Evolutionary conservation across 148 eudicot genomes (phyloP).

Genomic region (Amaranthus hypochondriacus): DNA sequence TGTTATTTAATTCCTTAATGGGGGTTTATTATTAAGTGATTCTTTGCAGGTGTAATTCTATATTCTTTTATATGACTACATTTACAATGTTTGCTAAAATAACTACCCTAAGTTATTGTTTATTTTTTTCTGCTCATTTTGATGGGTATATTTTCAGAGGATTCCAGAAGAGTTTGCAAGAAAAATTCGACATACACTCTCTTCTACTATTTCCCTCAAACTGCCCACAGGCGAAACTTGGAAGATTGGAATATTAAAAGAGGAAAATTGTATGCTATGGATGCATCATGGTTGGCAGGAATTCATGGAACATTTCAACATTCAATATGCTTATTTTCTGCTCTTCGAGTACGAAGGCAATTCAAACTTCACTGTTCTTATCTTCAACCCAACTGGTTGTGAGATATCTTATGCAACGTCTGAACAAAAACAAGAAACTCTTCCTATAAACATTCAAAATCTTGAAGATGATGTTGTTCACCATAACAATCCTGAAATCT

Average conservation of each 20-base stretch:
- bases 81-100: too few relatives aligned
- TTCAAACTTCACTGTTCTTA: constrained; percentile 33
- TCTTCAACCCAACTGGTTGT: constrained; percentile 31
- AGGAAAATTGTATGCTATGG: constrained; percentile 31
- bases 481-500: neutral
- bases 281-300: constrained; percentile 41
- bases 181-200: constrained; percentile 20
- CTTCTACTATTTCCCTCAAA: constrained; percentile 23
- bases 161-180: constrained; percentile 21
- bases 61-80: too few relatives aligned
- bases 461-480: constrained; percentile 13
- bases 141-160: constrained; percentile 8
- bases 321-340: constrained; percentile 34
- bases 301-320: constrained; percentile 33
- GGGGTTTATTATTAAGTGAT: too few relatives aligned
- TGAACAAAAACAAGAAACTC: neutral
- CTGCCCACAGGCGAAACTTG: constrained; percentile 39
- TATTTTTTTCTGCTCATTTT: too few relatives aligned
- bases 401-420: constrained; percentile 34
- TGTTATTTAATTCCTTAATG: too few relatives aligned
- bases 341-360: constrained; percentile 41
- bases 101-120: too few relatives aligned
- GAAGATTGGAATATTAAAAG: constrained; percentile 27
- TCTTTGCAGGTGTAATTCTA: too few relatives aligned
- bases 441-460: neutral